A percentile compares a stretch with the other conserved stretches of the same genome.
Conservation (phyloP, 2,329 filamentous ascomycete genomes). For the Mariannaea sp. region DNA sequence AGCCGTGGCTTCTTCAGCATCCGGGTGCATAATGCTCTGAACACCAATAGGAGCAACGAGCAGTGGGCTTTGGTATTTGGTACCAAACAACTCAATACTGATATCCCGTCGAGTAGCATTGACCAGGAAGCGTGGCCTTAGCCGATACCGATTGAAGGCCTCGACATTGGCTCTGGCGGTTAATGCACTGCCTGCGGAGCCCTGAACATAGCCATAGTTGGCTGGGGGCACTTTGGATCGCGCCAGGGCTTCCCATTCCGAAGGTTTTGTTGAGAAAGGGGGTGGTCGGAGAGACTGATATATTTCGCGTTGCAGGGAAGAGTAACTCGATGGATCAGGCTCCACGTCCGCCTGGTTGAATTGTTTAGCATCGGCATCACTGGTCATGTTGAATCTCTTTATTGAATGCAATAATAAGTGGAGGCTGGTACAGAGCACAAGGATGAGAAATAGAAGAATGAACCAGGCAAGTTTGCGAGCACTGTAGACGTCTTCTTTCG, state of each 20-base stretch:
- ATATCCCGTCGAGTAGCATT: constrained; percentile 52
- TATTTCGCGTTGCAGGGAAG: constrained; percentile 32
- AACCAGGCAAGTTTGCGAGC: no score
- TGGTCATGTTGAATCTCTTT: neutral
- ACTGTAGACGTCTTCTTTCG: no score
- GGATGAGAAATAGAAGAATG: no score
- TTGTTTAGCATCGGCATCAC: constrained; percentile 2
- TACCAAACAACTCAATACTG: constrained; percentile 57
- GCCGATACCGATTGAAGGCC: constrained; percentile 58
- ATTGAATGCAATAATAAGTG: no score
- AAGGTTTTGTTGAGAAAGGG: constrained; percentile 27
- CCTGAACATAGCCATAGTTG: constrained; percentile 55
- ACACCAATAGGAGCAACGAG: constrained; percentile 73
- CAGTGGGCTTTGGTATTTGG: constrained; percentile 49
- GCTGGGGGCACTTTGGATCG: constrained; percentile 23
- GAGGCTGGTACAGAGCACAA: no score
- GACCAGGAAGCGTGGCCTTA: constrained; percentile 58
- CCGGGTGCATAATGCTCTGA: constrained; percentile 67
- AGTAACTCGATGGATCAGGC: constrained; percentile 27
- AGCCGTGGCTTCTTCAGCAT: constrained; percentile 68
- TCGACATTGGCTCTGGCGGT: constrained; percentile 65
- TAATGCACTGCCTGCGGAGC: constrained; percentile 64
- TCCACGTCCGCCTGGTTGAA: constrained; percentile 16
- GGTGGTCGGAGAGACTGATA: constrained; percentile 32
- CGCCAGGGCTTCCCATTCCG: constrained; percentile 30